Conservation (phyloP, 768 basidiomycete genomes). For the Scleroderma citrinum region DNA sequence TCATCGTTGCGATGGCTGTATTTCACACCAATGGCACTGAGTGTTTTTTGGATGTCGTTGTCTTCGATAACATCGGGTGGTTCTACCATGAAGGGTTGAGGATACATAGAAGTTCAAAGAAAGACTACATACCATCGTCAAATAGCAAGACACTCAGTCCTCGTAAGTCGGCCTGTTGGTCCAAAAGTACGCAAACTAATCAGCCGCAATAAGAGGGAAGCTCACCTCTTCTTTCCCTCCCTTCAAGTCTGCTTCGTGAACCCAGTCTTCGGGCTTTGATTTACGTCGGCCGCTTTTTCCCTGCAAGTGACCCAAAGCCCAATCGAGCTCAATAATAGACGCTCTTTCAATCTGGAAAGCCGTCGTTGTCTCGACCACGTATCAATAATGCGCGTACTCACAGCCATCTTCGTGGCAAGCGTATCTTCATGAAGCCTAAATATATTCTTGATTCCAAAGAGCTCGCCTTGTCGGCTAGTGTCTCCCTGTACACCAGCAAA, state of each 20-base stretch:
- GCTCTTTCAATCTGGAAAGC: constrained; percentile 67
- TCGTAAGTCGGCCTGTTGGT: constrained; percentile 43
- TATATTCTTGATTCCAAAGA: constrained; percentile 83
- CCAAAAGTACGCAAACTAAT: neutral
- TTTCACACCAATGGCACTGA: constrained; percentile 55
- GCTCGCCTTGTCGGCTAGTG: constrained; percentile 65
- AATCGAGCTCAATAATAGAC: constrained; percentile 67
- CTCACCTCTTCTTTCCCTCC: constrained; percentile 33
- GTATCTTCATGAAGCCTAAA: constrained; percentile 70
- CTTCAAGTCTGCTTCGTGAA: constrained; percentile 41
- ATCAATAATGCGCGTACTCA: constrained; percentile 28
- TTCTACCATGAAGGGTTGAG: constrained; percentile 22
- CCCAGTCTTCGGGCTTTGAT: constrained; percentile 35
- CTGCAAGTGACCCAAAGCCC: constrained; percentile 70
- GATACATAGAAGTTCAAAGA: neutral
- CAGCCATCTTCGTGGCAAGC: constrained; percentile 68
- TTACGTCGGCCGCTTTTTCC: constrained; percentile 31
- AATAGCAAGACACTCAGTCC: constrained; percentile 65
- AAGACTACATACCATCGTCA: constrained; percentile 48
- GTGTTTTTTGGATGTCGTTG: constrained; percentile 48
- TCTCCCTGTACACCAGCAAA: constrained; percentile 83
- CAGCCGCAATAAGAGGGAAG: neutral
- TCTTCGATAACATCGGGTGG: constrained; percentile 37
- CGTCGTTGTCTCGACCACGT: neutral
- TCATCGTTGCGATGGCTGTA: constrained; percentile 77